Percentiles rank a stretch among this genome's conserved stretches.
phyloP scores from a whole-genome alignment of 2,329 filamentous ascomycete genomes.

The Botrytis galanthina region DNA sequence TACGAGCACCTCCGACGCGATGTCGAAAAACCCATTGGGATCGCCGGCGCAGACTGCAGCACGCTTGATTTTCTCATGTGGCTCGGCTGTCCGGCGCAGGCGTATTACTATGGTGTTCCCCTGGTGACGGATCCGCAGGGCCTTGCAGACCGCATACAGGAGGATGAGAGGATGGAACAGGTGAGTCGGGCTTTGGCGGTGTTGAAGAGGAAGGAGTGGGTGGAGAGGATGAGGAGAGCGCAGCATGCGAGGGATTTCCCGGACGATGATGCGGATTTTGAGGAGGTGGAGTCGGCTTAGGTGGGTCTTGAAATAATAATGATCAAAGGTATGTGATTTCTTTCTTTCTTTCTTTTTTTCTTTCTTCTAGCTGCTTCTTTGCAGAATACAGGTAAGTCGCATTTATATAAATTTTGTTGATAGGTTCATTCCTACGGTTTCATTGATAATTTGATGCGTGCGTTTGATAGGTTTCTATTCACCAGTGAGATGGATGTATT shows the following conservation, averaged over 20 bases:
- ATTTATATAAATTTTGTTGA: background rate
- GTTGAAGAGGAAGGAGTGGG: too few relatives aligned
- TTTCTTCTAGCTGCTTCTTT: background rate
- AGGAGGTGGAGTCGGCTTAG: background rate
- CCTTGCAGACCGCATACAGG: background rate
- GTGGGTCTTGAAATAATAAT: too few relatives aligned
- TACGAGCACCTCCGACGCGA: background rate
- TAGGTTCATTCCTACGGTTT: background rate
- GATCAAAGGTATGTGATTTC: background rate
- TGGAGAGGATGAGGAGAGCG: background rate
- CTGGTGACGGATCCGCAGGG: background rate
- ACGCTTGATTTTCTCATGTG: constrained; percentile 1
- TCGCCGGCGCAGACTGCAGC: background rate
- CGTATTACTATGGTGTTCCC: background rate
- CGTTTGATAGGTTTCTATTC: background rate
- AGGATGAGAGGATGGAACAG: background rate
- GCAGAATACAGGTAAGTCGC: background rate
- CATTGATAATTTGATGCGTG: background rate
- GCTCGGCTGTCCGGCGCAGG: background rate
- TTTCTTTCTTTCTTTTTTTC: too few relatives aligned
- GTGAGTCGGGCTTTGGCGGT: too few relatives aligned
- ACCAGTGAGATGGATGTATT: background rate
- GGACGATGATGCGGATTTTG: background rate
- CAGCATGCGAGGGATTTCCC: background rate
- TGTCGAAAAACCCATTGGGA: background rate